phyloP scores from a whole-genome alignment of 352 stramenopile species.

The Phytopythium ostracodes region DNA sequence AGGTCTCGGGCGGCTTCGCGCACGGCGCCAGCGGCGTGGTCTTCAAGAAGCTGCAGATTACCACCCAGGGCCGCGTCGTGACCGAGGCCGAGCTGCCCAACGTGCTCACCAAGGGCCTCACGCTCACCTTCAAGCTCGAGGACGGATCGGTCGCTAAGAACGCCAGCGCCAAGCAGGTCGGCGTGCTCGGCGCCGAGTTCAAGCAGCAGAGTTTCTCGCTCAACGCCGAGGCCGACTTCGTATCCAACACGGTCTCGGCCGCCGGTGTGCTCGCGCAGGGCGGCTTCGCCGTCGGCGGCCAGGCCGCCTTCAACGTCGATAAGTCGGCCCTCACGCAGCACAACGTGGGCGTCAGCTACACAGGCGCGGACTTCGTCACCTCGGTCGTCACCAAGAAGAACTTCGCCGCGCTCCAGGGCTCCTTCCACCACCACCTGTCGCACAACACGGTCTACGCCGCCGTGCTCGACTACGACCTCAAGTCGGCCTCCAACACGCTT shows the following conservation, averaged over 20 bases:
- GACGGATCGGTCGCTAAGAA: slow-evolving; percentile 80
- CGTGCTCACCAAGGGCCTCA: slow-evolving; percentile 71
- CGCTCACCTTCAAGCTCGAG: slow-evolving; percentile 82
- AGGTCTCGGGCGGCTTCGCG: slow-evolving; percentile 72
- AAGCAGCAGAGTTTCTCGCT: slow-evolving; percentile 56
- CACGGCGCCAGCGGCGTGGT: slow-evolving; percentile 54
- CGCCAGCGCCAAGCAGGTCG: slow-evolving; percentile 64
- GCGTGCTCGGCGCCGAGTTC: slow-evolving; percentile 77
- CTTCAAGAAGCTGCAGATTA: slow-evolving; percentile 88
- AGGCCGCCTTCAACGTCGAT: slow-evolving; percentile 73
- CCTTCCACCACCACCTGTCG: slow-evolving; percentile 81
- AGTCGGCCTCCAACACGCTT: slow-evolving; percentile 78
- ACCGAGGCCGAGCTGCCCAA: slow-evolving; percentile 80
- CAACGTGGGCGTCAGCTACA: slow-evolving; percentile 79
- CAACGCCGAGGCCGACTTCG: slow-evolving; percentile 53
- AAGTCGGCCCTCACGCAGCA: slow-evolving; percentile 84
- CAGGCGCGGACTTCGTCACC: slow-evolving; percentile 70
- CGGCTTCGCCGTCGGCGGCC: slow-evolving; percentile 64
- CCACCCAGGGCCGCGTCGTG: slow-evolving; percentile 73
- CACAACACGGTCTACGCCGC: slow-evolving; percentile 84
- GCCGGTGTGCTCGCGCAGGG: too few relatives aligned
- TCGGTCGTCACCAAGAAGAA: slow-evolving; percentile 89
- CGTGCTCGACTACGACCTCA: slow-evolving; percentile 88
- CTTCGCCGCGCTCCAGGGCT: slow-evolving; percentile 73
- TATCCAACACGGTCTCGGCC: slow-evolving; percentile 50